phyloP scores from a whole-genome alignment of 2,329 filamentous ascomycete species.

The Aureobasidium sp. region DNA sequence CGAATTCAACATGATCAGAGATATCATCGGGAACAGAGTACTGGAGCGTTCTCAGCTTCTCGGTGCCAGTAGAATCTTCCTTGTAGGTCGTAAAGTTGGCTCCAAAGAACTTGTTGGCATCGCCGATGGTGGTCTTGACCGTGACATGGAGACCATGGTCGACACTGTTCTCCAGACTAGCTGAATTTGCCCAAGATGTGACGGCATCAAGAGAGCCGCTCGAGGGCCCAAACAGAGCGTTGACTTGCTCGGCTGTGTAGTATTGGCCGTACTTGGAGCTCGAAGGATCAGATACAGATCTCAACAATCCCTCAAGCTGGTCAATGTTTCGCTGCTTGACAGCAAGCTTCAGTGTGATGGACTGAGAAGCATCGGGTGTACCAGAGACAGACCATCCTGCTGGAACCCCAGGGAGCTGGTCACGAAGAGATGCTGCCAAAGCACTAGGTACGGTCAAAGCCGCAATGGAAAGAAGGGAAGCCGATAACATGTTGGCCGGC shows the following conservation, averaged over 20 bases:
- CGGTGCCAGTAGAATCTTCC: slow-evolving; percentile 4
- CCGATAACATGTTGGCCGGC: background rate
- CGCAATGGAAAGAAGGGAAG: slow-evolving; percentile 10
- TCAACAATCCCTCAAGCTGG: slow-evolving; percentile 9
- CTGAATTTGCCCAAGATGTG: slow-evolving; percentile 48
- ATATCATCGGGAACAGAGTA: slow-evolving; percentile 28
- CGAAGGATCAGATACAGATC: slow-evolving; percentile 50
- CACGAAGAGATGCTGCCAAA: slow-evolving; percentile 6
- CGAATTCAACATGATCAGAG: slow-evolving; percentile 19
- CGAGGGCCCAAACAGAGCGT: slow-evolving; percentile 47
- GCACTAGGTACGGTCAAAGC: slow-evolving; percentile 1
- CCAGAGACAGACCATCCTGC: slow-evolving; percentile 11
- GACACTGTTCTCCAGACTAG: slow-evolving; percentile 45
- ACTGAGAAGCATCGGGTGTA: slow-evolving; percentile 3
- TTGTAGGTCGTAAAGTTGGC: slow-evolving; percentile 52
- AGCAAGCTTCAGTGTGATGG: slow-evolving; percentile 2
- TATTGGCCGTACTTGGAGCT: slow-evolving; percentile 55
- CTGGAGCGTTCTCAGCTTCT: slow-evolving; percentile 32
- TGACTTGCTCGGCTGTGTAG: slow-evolving; percentile 54
- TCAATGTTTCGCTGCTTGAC: slow-evolving; percentile 13
- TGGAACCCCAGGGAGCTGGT: slow-evolving; percentile 5
- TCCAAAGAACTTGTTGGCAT: slow-evolving; percentile 50
- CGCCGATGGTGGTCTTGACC: slow-evolving; percentile 46
- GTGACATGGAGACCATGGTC: slow-evolving; percentile 56
- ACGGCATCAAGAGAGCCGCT: slow-evolving; percentile 44